Evolutionary conservation across 768 basidiomycete species (phyloP).

Genomic region (Pleurotus cornucopiae): DNA sequence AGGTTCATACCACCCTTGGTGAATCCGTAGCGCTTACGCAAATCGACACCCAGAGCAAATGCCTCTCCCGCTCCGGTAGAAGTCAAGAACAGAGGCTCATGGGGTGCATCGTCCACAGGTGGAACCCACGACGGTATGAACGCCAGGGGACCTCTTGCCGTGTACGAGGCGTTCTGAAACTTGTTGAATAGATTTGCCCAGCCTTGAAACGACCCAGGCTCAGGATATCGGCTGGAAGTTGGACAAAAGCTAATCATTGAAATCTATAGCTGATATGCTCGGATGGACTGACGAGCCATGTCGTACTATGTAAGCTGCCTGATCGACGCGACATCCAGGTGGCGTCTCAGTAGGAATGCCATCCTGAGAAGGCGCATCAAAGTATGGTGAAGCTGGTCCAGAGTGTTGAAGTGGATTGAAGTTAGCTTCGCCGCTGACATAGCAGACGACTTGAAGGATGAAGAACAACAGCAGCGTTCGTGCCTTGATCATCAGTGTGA

Average conservation of each 20-base stretch:
- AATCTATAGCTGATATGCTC: neutral
- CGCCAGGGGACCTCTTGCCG: conserved; percentile 30
- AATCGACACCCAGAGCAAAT: conserved; percentile 33
- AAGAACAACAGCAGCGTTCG: neutral
- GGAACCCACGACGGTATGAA: conserved; percentile 38
- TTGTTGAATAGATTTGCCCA: conserved; percentile 34
- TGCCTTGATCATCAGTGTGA: neutral
- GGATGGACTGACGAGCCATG: conserved; percentile 33
- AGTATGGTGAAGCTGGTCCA: conserved; percentile 39
- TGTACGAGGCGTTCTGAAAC: conserved; percentile 36
- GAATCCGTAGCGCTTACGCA: conserved; percentile 34
- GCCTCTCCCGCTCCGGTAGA: conserved; percentile 34
- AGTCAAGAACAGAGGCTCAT: conserved; percentile 35
- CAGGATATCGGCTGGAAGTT: conserved; percentile 31
- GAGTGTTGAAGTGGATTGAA: conserved; percentile 39
- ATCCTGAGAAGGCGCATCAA: conserved; percentile 34
- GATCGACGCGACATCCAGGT: conserved; percentile 34
- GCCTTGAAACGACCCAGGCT: conserved; percentile 34
- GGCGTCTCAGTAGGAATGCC: conserved; percentile 29
- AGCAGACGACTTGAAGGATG: no score
- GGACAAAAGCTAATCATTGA: no score
- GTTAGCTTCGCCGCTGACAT: no score
- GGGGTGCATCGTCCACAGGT: conserved; percentile 33
- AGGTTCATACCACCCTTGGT: conserved; percentile 35
- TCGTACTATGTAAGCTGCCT: conserved; percentile 39